These are phyloP conservation scores for Fraxinus pennsylvanica DNA, from an alignment of 257 asterid genomes.

Conservation along the genomic window DNA sequence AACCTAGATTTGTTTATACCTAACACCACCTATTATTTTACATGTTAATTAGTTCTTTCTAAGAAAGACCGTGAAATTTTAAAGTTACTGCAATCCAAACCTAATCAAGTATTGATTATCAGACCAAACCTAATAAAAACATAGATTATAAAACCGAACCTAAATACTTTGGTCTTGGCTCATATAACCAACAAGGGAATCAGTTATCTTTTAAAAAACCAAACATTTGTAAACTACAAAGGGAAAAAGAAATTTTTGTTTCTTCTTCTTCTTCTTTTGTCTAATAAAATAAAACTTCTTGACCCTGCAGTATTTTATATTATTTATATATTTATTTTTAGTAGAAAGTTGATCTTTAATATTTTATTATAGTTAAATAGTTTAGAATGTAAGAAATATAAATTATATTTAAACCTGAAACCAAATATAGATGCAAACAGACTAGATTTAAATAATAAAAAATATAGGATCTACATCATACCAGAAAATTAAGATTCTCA, in stretches of 20 bases:
- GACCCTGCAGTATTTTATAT: too few relatives aligned
- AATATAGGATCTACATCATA: too few relatives aligned
- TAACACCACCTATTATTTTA: slow-evolving; percentile 21
- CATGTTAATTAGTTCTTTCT: not conserved
- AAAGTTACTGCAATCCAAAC: slow-evolving; percentile 26
- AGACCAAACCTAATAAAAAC: slow-evolving; percentile 17
- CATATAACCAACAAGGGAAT: slow-evolving; percentile 2
- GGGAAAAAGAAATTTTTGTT: not conserved
- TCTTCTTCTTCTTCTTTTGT: not conserved
- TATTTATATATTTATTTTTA: too few relatives aligned
- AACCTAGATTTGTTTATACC: slow-evolving; percentile 26
- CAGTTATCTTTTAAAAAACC: not conserved
- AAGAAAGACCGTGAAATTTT: not conserved
- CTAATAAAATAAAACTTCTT: not conserved
- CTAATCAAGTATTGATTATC: slow-evolving; percentile 4
- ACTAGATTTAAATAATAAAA: too few relatives aligned
- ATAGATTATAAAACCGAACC: slow-evolving; percentile 24
- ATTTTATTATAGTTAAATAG: too few relatives aligned
- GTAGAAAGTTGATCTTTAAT: too few relatives aligned
- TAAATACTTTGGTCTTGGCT: slow-evolving; percentile 18
- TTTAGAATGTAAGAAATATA: too few relatives aligned
- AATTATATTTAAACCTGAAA: too few relatives aligned
- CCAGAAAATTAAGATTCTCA: too few relatives aligned
- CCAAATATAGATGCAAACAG: too few relatives aligned
- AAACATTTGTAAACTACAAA: not conserved